Evolutionary conservation across 2,329 filamentous ascomycete species (phyloP), one percentile per base, ranked within the genome.

Genomic region (Fusarium ambrosium): DNA sequence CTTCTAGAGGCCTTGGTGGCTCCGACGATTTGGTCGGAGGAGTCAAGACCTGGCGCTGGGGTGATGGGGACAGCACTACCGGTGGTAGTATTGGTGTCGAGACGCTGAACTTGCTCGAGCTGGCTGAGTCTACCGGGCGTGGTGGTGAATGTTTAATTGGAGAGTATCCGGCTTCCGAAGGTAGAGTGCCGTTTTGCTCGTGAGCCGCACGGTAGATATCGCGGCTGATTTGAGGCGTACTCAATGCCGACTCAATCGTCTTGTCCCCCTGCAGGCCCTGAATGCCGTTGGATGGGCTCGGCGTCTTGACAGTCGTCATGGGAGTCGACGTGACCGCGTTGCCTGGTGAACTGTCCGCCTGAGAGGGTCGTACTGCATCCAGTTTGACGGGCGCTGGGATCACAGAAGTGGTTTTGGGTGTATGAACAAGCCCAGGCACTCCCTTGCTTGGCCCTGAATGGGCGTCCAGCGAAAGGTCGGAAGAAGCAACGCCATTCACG

Each of bases 21-120:
- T 77, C 74, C 27, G 77, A 75, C 39, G 78, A 86, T 84, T 83
- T 93, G 91, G 74, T 90, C 85, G 2, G 91, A 27, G 91, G 90
- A 18, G 89, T 90, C 61, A 91, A 79, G 67, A 91, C 90, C 73
- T 89, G 87, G 66, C 88, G 85, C 16, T 86, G 86, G 3, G 88
- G 87, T 48, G 87, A 89, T 0, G 91, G 91, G 11, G 89, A 88
- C 58, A 93, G 79, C 45, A 89, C 86, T 3, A 87, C 81, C 0
- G 91, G 91, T 6, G 91, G 91, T 4, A 92, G 82, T 27, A 92
- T 86, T 56, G 78, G 77, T 0, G 88, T 84, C 16, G 84, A 80
- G 20, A 82, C 75, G 6, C 79, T 81, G 62, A 79, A 79, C n/a
- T 73, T 79, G 64, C 74, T 68, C 69, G 79, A 71, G 60, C 74